Conservation (phyloP, 1,284 basidiomycete genomes). For the Rhizopogon hawkerae region DNA sequence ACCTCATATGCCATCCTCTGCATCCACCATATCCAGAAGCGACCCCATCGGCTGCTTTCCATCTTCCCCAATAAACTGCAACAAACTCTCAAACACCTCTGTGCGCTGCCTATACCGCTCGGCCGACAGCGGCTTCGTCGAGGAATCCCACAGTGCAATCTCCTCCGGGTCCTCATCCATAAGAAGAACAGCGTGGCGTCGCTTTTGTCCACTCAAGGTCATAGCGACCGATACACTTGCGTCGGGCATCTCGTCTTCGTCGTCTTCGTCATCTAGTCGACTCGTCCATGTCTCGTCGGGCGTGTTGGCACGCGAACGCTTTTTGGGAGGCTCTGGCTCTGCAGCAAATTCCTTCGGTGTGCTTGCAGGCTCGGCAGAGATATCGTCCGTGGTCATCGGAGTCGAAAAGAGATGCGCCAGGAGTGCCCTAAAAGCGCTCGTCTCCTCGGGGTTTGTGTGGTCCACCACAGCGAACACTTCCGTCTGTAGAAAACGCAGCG, state of each 20-base stretch:
- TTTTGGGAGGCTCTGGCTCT: slow-evolving; percentile 25
- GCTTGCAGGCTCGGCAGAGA: neutral
- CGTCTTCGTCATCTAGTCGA: slow-evolving; percentile 17
- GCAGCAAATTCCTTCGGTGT: neutral
- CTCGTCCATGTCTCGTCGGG: slow-evolving; percentile 27
- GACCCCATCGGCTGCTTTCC: slow-evolving; percentile 57
- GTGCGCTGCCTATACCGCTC: slow-evolving; percentile 51
- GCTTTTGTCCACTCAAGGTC: slow-evolving; percentile 12
- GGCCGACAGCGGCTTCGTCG: slow-evolving; percentile 19
- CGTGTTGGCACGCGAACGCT: slow-evolving; percentile 31
- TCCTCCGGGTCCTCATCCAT: slow-evolving; percentile 35
- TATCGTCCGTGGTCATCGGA: slow-evolving; percentile 5
- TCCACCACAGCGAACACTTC: slow-evolving; percentile 64
- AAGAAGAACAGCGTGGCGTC: slow-evolving; percentile 18
- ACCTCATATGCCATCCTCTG: slow-evolving; percentile 23
- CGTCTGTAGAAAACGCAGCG: slow-evolving; percentile 61
- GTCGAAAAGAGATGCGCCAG: slow-evolving; percentile 49
- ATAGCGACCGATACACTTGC: neutral
- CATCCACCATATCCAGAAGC: slow-evolving; percentile 46
- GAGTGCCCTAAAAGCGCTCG: slow-evolving; percentile 55
- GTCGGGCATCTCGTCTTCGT: slow-evolving; percentile 12
- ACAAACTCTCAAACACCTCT: slow-evolving; percentile 57
- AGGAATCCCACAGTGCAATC: slow-evolving; percentile 8
- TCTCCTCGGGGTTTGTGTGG: slow-evolving; percentile 53
- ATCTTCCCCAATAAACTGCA: slow-evolving; percentile 52